Evolutionary conservation across 2,329 filamentous ascomycete species (phyloP).

Genomic region (Lasiodiplodia hormozganensis): DNA sequence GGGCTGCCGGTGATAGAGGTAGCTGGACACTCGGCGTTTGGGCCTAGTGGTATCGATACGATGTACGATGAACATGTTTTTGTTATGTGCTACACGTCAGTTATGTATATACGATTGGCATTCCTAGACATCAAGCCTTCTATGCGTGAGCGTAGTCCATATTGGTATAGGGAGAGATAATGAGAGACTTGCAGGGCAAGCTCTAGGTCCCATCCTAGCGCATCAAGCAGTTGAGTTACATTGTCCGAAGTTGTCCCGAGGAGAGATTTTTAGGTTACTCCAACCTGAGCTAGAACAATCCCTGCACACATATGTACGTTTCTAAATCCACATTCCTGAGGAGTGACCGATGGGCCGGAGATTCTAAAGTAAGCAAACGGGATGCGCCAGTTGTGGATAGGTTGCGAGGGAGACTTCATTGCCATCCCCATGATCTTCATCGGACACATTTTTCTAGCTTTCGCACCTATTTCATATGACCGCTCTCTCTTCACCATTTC

Average conservation of each 20-base stretch:
- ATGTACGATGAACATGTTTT: background rate
- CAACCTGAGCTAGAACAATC: background rate
- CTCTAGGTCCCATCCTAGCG: no score
- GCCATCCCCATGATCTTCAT: background rate
- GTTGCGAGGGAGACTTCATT: background rate
- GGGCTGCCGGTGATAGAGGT: conserved; percentile 41
- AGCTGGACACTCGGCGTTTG: conserved; percentile 50
- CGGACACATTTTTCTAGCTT: background rate
- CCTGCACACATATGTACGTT: background rate
- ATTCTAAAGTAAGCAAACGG: background rate
- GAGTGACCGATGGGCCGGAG: background rate
- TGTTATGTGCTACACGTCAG: background rate
- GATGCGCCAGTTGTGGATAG: background rate
- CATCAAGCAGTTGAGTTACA: background rate
- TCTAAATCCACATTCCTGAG: background rate
- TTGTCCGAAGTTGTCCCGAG: background rate
- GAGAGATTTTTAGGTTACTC: background rate
- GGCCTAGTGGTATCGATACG: conserved; percentile 36
- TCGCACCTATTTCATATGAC: background rate
- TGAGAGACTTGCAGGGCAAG: no score
- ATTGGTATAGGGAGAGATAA: no score
- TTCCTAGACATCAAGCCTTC: background rate
- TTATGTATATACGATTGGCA: conserved; percentile 6
- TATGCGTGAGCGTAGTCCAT: no score
- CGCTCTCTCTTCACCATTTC: background rate